These are phyloP conservation scores for Gnetum montanum DNA, from an alignment of 75 land plant genomes.

Conservation along the genomic window DNA sequence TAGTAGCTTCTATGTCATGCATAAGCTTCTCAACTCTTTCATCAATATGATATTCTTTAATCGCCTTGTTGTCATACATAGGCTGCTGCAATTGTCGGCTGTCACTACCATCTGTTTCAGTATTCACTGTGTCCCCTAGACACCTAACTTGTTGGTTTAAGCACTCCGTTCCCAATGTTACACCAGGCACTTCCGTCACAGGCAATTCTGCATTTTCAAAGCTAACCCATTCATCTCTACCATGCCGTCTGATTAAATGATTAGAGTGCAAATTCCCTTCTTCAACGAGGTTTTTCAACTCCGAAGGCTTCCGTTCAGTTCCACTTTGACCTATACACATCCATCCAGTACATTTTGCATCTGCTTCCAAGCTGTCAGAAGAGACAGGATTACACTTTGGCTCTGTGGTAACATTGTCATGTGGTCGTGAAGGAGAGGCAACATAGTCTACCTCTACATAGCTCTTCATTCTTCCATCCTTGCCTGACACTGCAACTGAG, in stretches of 20 bases:
- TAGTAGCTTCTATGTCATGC: slow-evolving; percentile 34
- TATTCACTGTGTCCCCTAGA: too few relatives aligned
- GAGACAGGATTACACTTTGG: slow-evolving; percentile 29
- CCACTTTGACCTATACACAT: slow-evolving; percentile 61
- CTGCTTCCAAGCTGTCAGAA: too few relatives aligned
- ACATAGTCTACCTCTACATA: neutral
- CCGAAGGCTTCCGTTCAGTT: slow-evolving; percentile 51
- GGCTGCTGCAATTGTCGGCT: neutral
- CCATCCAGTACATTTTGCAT: slow-evolving; percentile 43
- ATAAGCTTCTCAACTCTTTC: slow-evolving; percentile 66
- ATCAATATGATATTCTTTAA: slow-evolving; percentile 55
- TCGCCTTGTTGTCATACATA: neutral
- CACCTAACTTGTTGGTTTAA: neutral
- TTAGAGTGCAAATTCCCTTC: slow-evolving; percentile 55
- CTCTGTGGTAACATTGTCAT: slow-evolving; percentile 13
- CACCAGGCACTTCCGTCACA: slow-evolving; percentile 14
- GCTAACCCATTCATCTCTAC: slow-evolving; percentile 71
- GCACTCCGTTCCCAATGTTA: too few relatives aligned
- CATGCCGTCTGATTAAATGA: slow-evolving; percentile 67
- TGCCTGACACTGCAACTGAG: slow-evolving; percentile 11
- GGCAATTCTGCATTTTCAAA: slow-evolving; percentile 78
- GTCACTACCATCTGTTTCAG: neutral
- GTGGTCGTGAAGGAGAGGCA: neutral
- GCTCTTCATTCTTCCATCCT: neutral
- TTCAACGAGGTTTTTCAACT: slow-evolving; percentile 49